phyloP scores from a whole-genome alignment of 75 land plant species.

The Larix kaempferi region DNA sequence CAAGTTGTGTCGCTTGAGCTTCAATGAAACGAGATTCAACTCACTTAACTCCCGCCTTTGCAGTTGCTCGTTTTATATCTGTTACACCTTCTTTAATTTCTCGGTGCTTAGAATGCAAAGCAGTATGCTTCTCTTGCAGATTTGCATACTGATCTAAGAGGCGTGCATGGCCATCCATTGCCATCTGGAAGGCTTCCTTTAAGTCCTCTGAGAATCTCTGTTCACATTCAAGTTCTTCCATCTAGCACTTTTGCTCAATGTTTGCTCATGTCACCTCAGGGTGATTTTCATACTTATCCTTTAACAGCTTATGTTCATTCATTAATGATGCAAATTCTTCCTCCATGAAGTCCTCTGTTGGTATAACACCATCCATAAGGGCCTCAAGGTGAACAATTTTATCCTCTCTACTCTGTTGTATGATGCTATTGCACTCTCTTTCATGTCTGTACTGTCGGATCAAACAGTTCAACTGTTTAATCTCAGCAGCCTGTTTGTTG shows the following conservation, averaged over 20 bases:
- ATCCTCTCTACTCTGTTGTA: slow-evolving; percentile 78
- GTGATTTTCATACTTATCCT: slow-evolving; percentile 83
- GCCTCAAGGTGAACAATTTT: slow-evolving; percentile 81
- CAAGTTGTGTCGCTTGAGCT: slow-evolving; percentile 74
- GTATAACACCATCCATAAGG: slow-evolving; percentile 85
- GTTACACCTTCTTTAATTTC: slow-evolving; percentile 73
- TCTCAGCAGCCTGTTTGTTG: slow-evolving; percentile 72
- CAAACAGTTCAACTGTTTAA: slow-evolving; percentile 80
- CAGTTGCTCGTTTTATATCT: slow-evolving; percentile 76
- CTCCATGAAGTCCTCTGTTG: slow-evolving; percentile 68
- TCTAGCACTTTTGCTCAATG: slow-evolving; percentile 59
- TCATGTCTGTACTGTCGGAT: slow-evolving; percentile 91
- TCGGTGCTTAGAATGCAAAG: slow-evolving; percentile 68
- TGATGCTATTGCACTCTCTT: slow-evolving; percentile 76
- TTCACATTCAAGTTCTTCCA: slow-evolving; percentile 65
- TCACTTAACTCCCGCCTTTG: slow-evolving; percentile 63
- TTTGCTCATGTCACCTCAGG: slow-evolving; percentile 68
- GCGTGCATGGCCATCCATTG: slow-evolving; percentile 88
- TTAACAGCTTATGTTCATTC: slow-evolving; percentile 80
- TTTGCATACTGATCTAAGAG: slow-evolving; percentile 92
- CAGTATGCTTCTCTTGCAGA: slow-evolving; percentile 83
- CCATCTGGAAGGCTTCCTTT: slow-evolving; percentile 83
- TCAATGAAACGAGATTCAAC: slow-evolving; percentile 71
- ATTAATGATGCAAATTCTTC: slow-evolving; percentile 68
- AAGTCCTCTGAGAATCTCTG: slow-evolving; percentile 74